phyloP scores from a whole-genome alignment of 2,329 filamentous ascomycete species.

The Aspergillus costaricaensis region DNA sequence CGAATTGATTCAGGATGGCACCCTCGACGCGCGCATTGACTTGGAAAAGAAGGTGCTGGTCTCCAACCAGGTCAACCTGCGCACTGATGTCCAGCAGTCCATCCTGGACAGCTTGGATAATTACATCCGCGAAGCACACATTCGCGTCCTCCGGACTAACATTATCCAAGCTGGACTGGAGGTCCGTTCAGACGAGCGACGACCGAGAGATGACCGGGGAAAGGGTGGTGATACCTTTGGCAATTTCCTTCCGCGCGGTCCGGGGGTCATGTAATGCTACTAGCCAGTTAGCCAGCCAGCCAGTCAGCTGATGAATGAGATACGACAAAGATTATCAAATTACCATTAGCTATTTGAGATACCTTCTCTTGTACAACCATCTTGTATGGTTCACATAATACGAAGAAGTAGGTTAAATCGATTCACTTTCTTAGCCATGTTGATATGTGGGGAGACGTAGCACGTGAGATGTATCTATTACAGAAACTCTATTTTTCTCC shows the following conservation, averaged over 20 bases:
- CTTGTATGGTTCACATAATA: no score
- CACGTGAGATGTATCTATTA: no score
- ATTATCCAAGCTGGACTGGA: conserved; percentile 75
- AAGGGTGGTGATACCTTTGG: conserved; percentile 13
- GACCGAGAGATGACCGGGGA: conserved; percentile 12
- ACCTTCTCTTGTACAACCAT: no score
- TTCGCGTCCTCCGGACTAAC: conserved; percentile 76
- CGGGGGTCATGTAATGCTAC: conserved; percentile 15
- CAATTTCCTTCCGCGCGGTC: conserved; percentile 11
- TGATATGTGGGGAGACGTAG: no score
- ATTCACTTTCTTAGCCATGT: no score
- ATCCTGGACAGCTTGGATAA: conserved; percentile 67
- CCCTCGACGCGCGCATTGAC: conserved; percentile 79
- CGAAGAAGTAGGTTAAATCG: no score
- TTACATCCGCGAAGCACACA: conserved; percentile 73
- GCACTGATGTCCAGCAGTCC: conserved; percentile 69
- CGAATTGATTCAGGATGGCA: conserved; percentile 71
- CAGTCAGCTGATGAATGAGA: neutral
- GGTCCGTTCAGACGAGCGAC: conserved; percentile 48
- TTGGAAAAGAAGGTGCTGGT: conserved; percentile 78
- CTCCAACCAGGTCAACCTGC: conserved; percentile 66
- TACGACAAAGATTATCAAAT: neutral
- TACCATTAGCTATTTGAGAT: no score
- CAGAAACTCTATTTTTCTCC: no score
- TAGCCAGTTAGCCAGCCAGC: no score